Conservation (phyloP, 257 asterid species). For the Jacaranda mimosifolia region DNA sequence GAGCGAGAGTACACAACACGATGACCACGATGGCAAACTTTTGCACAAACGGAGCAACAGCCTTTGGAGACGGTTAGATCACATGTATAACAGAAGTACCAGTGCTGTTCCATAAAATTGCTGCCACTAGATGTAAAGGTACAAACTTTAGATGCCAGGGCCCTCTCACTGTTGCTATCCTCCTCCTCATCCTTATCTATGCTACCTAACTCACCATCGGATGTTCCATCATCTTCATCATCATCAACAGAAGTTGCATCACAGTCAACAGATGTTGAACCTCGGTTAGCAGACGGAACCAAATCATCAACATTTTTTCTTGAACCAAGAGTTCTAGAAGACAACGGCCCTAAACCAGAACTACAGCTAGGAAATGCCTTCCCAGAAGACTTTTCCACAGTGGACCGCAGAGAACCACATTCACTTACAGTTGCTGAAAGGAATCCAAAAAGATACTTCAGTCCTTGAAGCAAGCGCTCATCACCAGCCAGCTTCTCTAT, state of each 20-base stretch:
- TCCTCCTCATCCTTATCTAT: conserved; percentile 96
- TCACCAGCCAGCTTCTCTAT: conserved; percentile 79
- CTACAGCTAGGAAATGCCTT: conserved; percentile 60
- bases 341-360: conserved; percentile 61
- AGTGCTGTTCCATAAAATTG: conserved; percentile 99
- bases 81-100: conserved; percentile 99
- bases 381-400: conserved; percentile 61
- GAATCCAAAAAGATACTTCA: conserved; percentile 82
- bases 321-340: conserved; percentile 72
- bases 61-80: conserved; percentile 98
- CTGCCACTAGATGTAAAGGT: conserved; percentile 99
- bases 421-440: conserved; percentile 66
- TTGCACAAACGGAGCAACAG: conserved; percentile 98
- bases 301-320: conserved; percentile 72
- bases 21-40: conserved; percentile 99
- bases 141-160: conserved; percentile 95
- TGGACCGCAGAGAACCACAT: conserved; percentile 63
- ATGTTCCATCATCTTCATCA: conserved; percentile 99
- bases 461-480: conserved; percentile 79
- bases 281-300: conserved; percentile 78
- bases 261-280: conserved; percentile 77
- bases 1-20: conserved; percentile 99
- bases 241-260: conserved; percentile 98
- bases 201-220: conserved; percentile 98
- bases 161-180: conserved; percentile 87